Base-by-base conservation (phyloP, 2,329 filamentous ascomycete genomes). In the Amauroascus verrucosus region DNA sequence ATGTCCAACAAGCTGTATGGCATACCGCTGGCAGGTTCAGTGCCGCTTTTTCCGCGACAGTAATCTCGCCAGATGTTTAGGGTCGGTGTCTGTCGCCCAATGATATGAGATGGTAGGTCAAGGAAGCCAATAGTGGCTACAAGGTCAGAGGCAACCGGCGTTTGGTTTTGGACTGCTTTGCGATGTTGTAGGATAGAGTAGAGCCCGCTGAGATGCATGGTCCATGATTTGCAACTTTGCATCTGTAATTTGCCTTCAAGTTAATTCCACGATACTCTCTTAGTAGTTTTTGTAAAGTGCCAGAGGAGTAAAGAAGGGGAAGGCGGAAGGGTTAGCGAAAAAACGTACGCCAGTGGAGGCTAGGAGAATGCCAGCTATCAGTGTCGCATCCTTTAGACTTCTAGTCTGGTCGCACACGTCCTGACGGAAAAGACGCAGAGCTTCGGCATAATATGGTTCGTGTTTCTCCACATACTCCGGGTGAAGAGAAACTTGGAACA, bases 61-160 rank as follows among this genome's bases (percentile, higher is more conserved):
- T 57, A 57, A 41, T 57, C 55, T 5, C 55, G 52, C 55, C 55
- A 57, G 20, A 57, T 57, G 32, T 57, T 47, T 6, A 57, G 38
- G n/a, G 52, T 33, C 8, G 47, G 45, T 6, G 55, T 52, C 22
- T 54, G 43, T 5, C 55, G 52, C 8, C 55, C 55, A 13, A 57
- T 35, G 28, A 54, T 50, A 20, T 57, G 55, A 9, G 55, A 54
- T 9, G 55, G 52, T 28, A 57, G 43, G 26, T 57, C 55, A 32
- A 54, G 53, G 46, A 57, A 57, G 43, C 52, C 55, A 20, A 57
- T 53, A 16, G 52, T 54, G 22, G 50, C 43, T 6, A 54, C 28
- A 3, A 57, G 45, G 14, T 57, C 55, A 7, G 52, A 45, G 14
- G 48, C 53, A 32, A 57, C 43, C 6, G 52, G 52, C 2, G 48